Percentiles rank a stretch among this genome's conserved stretches.
phyloP scores from a whole-genome alignment of 2,329 filamentous ascomycete species.

The Coleophoma eucalyptorum region DNA sequence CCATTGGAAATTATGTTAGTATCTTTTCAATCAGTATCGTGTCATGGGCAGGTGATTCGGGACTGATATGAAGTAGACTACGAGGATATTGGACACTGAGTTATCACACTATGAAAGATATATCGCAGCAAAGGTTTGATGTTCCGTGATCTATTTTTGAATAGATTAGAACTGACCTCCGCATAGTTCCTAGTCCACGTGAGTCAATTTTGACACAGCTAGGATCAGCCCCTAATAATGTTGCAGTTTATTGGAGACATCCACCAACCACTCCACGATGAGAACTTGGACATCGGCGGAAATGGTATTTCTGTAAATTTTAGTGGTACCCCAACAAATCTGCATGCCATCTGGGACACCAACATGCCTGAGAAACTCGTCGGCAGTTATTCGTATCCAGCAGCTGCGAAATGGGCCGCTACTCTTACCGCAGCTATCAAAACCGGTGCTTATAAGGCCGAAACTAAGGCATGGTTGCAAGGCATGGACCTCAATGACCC shows the following conservation, averaged over 20 bases:
- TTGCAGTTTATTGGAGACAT: constrained; percentile 68
- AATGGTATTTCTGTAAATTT: constrained; percentile 66
- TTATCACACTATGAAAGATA: constrained; percentile 43
- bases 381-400: constrained; percentile 47
- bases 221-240: constrained; percentile 27
- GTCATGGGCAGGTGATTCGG: constrained; percentile 47
- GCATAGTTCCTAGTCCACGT: constrained; percentile 26
- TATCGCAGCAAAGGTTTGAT: constrained; percentile 52
- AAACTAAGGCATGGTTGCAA: constrained; percentile 50
- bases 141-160: neutral
- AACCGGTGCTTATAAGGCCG: constrained; percentile 47
- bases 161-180: constrained; percentile 5
- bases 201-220: constrained; percentile 17
- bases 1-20: constrained; percentile 27
- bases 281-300: constrained; percentile 60
- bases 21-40: neutral
- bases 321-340: constrained; percentile 52
- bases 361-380: constrained; percentile 63
- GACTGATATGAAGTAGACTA: constrained; percentile 32
- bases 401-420: constrained; percentile 53
- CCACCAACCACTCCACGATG: constrained; percentile 65
- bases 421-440: constrained; percentile 50
- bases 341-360: constrained; percentile 73
- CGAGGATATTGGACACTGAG: constrained; percentile 15
- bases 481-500: constrained; percentile 52